Percentiles rank a stretch among this genome's conserved stretches.
Conservation (phyloP, 192 early-diverging fungal genomes). For the Backusella morwellensis region DNA sequence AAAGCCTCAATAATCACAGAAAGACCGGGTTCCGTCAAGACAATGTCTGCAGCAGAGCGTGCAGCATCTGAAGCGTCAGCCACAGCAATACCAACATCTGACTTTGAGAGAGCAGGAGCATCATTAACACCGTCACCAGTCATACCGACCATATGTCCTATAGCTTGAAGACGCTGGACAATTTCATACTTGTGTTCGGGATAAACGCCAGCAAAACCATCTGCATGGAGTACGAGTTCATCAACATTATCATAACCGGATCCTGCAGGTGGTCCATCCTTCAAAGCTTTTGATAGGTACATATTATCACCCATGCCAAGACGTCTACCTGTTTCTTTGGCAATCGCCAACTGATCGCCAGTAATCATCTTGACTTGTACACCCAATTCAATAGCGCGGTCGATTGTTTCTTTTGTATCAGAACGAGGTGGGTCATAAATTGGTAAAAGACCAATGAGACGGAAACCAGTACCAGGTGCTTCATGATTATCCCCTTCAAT, state of each 20-base stretch:
- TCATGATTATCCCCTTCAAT: constrained; percentile 58
- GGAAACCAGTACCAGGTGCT: constrained; percentile 63
- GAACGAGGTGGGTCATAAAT: constrained; percentile 78
- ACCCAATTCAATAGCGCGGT: constrained; percentile 69
- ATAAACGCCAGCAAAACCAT: constrained; percentile 67
- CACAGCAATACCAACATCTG: constrained; percentile 75
- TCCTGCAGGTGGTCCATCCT: constrained; percentile 61
- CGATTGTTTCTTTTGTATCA: constrained; percentile 80
- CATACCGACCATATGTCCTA: constrained; percentile 74
- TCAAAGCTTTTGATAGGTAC: constrained; percentile 63
- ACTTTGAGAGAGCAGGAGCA: constrained; percentile 67
- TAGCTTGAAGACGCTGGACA: constrained; percentile 62
- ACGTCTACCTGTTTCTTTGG: constrained; percentile 75
- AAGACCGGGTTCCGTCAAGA: constrained; percentile 75
- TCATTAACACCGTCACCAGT: constrained; percentile 77
- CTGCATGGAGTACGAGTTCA: constrained; percentile 59
- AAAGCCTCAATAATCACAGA: constrained; percentile 91
- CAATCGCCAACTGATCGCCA: constrained; percentile 88
- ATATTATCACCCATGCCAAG: constrained; percentile 73
- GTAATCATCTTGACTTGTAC: constrained; percentile 95
- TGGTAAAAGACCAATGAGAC: constrained; percentile 68
- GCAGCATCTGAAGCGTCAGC: constrained; percentile 76
- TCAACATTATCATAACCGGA: constrained; percentile 55
- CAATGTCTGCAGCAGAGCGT: constrained; percentile 75
- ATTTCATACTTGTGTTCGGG: constrained; percentile 74